phyloP scores from a whole-genome alignment of 2,329 filamentous ascomycete species.

The Aspergillus pseudotamarii region DNA sequence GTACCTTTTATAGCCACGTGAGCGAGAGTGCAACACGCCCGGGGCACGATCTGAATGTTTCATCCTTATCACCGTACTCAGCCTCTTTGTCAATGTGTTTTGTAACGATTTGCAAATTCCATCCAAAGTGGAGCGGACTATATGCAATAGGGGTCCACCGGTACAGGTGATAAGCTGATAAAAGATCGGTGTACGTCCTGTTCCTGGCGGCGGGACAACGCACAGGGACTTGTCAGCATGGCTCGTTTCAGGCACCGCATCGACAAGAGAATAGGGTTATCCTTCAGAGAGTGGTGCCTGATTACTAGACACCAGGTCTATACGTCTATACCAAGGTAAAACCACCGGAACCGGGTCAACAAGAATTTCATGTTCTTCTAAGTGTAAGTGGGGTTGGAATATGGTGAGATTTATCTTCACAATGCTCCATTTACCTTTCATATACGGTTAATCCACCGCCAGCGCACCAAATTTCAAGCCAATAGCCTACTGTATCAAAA shows the following conservation, averaged over 20 bases:
- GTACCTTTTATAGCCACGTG: background rate
- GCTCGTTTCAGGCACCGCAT: background rate
- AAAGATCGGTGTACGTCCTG: background rate
- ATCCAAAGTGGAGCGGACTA: background rate
- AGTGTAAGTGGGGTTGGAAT: background rate
- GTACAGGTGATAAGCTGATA: background rate
- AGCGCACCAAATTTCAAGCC: background rate
- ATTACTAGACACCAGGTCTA: background rate
- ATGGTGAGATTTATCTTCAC: background rate
- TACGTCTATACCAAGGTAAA: background rate
- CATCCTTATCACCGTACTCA: background rate
- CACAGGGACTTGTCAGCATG: background rate
- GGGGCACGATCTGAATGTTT: background rate
- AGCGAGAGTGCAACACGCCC: background rate
- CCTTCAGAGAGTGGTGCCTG: background rate
- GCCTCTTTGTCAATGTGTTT: conserved; percentile 1
- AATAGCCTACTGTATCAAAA: conserved; percentile 1
- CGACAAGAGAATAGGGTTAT: background rate
- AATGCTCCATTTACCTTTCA: background rate
- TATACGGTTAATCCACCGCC: background rate
- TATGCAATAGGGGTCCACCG: background rate
- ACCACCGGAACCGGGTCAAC: background rate
- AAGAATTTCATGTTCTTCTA: background rate
- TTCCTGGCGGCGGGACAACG: background rate
- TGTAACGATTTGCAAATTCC: background rate